Evolutionary conservation across 106 monocot species (phyloP), one percentile per base, ranked within the genome.

Genomic region (Cymbidium sinense): DNA sequence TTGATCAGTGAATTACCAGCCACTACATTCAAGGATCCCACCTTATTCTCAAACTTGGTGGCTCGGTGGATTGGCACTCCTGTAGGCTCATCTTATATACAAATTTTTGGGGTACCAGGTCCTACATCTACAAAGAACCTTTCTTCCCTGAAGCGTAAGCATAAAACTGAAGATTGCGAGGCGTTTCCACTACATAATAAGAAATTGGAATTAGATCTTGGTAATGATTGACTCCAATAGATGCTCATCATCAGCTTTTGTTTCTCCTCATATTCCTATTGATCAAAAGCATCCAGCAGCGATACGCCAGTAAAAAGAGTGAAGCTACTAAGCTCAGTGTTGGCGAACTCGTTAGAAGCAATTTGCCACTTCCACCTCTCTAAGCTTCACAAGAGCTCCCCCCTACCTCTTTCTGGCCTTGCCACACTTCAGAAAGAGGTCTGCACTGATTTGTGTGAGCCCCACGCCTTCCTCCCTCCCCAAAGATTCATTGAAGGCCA

Each of bases 101-200:
- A 80, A 73, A 61, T 74, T 64, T 50, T 58, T 9, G 34, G 80
- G 70, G 72, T 73, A 73, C 82, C 78, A 44, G 34, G 78, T 78
- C 73, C 73, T 73, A n/a, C 78, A 83, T 83, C 78, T 34, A 83
- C 71, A 44, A 83, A 78, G 75, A 83, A 75, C 41, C 75, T 75
- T 83, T 83, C 78, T 77, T 83, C 64, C 74, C 64, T 83, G 15
- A 83, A 65, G 83, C 75, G 12, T 70, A 77, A 71, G 77, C 64
- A 23, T 74, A 83, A 83, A 64, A 73, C 64, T n/a, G 11, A 75
- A 76, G 43, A 79, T 84, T 79, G 75, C 75, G 41, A 84, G 79
- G 83, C 13, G 29, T 75, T 83, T 78, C 83, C 78, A 83, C 34
- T 67, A 77, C 82, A 82, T 82, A 77, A 77, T 67, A 77, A 70